A percentile compares a stretch with the other conserved stretches of the same genome.
phyloP scores from a whole-genome alignment of 2,329 filamentous ascomycete species.

The Karstenula rhodostoma region DNA sequence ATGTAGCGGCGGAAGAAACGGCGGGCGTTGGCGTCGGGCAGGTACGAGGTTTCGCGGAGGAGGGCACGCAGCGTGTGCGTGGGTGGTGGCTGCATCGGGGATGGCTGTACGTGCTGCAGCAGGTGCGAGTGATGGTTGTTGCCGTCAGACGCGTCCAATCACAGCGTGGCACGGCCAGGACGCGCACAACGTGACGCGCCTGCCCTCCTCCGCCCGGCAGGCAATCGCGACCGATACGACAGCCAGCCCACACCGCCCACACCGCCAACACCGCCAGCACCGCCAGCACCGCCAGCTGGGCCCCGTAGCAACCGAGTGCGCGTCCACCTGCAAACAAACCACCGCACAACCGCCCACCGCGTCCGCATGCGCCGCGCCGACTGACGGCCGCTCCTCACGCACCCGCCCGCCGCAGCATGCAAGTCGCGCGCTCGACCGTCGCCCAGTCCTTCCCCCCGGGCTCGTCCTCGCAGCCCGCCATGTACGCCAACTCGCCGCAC shows the following conservation, averaged over 20 bases:
- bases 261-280: not conserved
- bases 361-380: conserved; percentile 18
- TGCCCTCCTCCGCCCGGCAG: conserved; percentile 27
- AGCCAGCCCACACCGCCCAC: not conserved
- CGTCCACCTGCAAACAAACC: not conserved
- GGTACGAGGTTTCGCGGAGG: conserved; percentile 67
- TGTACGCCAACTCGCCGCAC: conserved; percentile 44
- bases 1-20: conserved; percentile 60
- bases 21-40: conserved; percentile 65
- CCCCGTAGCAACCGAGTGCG: not conserved
- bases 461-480: conserved; percentile 38
- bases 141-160: conserved; percentile 5
- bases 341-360: not conserved
- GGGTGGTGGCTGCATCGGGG: conserved; percentile 29
- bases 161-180: not conserved
- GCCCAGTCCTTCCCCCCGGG: conserved; percentile 36
- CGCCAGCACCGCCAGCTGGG: not conserved
- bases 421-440: conserved; percentile 43
- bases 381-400: conserved; percentile 17
- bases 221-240: conserved; percentile 17
- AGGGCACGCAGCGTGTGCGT: conserved; percentile 63
- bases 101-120: conserved; percentile 1
- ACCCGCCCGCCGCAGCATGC: conserved; percentile 35
- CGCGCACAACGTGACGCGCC: conserved; percentile 31
- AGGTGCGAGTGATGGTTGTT: conserved; percentile 6